phyloP scores from a whole-genome alignment of 2,329 filamentous ascomycete species.

The Juglanconis juglandina region DNA sequence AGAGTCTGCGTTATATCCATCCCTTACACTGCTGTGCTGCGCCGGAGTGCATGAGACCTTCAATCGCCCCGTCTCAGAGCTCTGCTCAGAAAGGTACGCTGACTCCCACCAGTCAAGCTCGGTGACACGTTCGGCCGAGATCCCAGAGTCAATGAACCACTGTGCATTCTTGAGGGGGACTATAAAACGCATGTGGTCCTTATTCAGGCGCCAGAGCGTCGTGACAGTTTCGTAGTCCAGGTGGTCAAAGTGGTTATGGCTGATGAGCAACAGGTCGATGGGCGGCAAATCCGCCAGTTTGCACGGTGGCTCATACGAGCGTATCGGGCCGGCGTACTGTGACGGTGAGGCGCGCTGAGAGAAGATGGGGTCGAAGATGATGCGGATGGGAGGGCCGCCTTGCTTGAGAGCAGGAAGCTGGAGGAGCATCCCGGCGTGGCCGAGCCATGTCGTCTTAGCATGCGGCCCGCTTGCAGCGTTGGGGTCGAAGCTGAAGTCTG shows the following conservation, averaged over 20 bases:
- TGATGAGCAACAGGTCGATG: slow-evolving; percentile 49
- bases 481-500: slow-evolving; percentile 23
- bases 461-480: background rate
- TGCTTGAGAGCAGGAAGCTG: slow-evolving; percentile 53
- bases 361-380: slow-evolving; percentile 54
- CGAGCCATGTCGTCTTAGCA: slow-evolving; percentile 63
- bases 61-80: slow-evolving; percentile 31
- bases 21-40: slow-evolving; percentile 62
- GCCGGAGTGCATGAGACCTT: slow-evolving; percentile 64
- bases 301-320: slow-evolving; percentile 51
- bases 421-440: slow-evolving; percentile 69
- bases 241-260: slow-evolving; percentile 57
- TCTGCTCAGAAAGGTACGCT: slow-evolving; percentile 30
- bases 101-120: slow-evolving; percentile 74
- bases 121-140: slow-evolving; percentile 44
- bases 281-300: slow-evolving; percentile 45
- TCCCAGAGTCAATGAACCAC: slow-evolving; percentile 61
- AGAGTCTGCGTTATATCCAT: slow-evolving; percentile 53
- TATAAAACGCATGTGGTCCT: slow-evolving; percentile 53
- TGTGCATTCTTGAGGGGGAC: slow-evolving; percentile 63
- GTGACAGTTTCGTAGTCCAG: slow-evolving; percentile 44
- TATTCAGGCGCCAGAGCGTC: slow-evolving; percentile 33
- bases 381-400: slow-evolving; percentile 31
- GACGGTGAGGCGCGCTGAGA: slow-evolving; percentile 37
- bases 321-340: slow-evolving; percentile 43